Evolutionary conservation across 2,329 filamentous ascomycete genomes (phyloP).

Genomic region (Colletotrichum cuscutae): DNA sequence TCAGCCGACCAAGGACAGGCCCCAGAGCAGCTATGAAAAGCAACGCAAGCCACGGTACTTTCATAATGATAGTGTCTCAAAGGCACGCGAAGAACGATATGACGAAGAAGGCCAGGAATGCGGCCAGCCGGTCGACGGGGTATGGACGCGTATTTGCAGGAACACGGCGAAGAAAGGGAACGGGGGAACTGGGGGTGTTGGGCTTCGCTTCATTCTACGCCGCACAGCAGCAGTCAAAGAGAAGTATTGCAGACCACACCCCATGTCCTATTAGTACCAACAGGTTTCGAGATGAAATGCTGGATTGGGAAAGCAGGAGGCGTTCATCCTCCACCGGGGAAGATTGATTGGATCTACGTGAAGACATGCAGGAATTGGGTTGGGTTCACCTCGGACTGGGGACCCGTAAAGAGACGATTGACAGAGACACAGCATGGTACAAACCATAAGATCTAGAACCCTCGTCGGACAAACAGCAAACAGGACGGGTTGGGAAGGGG

Average conservation of each 20-base stretch:
- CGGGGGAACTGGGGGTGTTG: neutral
- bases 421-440: neutral
- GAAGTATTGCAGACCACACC: neutral
- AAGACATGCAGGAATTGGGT: neutral
- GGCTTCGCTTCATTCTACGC: neutral
- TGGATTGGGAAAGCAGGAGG: neutral
- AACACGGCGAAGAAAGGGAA: neutral
- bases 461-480: neutral
- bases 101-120: neutral
- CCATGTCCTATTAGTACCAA: neutral
- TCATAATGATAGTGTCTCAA: neutral
- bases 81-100: neutral
- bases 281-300: neutral
- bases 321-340: neutral
- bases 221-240: neutral
- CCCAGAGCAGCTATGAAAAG: neutral
- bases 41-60: neutral
- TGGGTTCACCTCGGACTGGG: neutral
- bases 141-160: slow-evolving; percentile 22
- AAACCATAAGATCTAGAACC: neutral
- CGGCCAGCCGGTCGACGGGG: neutral
- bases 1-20: neutral
- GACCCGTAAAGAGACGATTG: neutral
- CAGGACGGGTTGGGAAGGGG: neutral
- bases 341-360: neutral